These are phyloP conservation scores for Fusarium verticillioides DNA, from an alignment of 2,329 filamentous ascomycete species.

Conservation along the genomic window DNA sequence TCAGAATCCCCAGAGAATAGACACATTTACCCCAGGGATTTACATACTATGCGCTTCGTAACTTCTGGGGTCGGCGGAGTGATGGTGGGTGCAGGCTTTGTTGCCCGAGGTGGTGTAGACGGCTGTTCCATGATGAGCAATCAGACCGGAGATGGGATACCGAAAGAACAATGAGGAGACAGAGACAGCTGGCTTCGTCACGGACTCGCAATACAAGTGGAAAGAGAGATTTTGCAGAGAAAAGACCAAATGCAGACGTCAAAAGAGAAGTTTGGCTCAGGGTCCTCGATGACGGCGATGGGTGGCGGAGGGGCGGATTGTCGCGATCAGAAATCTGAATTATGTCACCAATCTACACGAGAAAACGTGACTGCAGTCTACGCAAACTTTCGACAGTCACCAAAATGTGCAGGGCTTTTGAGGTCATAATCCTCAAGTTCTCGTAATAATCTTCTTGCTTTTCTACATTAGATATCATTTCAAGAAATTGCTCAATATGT, in stretches of 20 bases:
- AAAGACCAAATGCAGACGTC: background rate
- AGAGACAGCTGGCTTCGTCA: background rate
- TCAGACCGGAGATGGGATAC: background rate
- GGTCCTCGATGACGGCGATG: slow-evolving; percentile 18
- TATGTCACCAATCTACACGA: slow-evolving; percentile 48
- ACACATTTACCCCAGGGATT: accelerated
- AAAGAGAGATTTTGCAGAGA: background rate
- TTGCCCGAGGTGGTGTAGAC: slow-evolving; percentile 56
- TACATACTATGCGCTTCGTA: slow-evolving; percentile 64
- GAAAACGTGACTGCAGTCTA: slow-evolving; percentile 44
- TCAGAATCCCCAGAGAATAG: background rate
- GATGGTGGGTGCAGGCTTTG: slow-evolving; percentile 46
- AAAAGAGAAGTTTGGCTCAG: background rate
- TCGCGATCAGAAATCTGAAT: slow-evolving; percentile 31
- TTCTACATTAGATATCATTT: background rate
- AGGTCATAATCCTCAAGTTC: background rate
- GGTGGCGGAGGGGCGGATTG: slow-evolving; percentile 46
- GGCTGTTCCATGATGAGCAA: slow-evolving; percentile 57
- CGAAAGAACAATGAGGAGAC: background rate
- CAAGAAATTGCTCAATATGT: background rate
- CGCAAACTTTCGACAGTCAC: background rate
- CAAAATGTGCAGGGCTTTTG: background rate
- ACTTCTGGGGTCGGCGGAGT: slow-evolving; percentile 66
- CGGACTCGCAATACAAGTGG: background rate
- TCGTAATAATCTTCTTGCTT: background rate